Base-by-base conservation (phyloP, 2,329 filamentous ascomycete species). In the Aureobasidium sp. region DNA sequence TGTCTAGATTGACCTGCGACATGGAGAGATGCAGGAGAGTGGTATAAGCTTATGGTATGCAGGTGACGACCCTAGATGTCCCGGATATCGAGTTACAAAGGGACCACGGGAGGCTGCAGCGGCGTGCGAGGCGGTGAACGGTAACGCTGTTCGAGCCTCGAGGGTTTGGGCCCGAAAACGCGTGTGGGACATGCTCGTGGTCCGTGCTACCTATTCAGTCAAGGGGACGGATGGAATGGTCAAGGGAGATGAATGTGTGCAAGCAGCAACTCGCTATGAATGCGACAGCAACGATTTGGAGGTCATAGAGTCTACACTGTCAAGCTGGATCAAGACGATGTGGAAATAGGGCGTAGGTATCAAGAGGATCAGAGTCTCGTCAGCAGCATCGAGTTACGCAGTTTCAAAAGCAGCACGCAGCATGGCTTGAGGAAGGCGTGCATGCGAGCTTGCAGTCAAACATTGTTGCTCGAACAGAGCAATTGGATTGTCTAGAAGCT, bases 121-220 rank as follows among this genome's bases (percentile, higher is more conserved):
- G 11, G 12, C 36, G 36, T 42, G 36, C 15, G 31, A 55, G 36
- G 37, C 51, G 51, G 36, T 42, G 51, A 41, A 55, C 51, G 36
- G 25, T 55, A 42, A 42, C 34, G 37, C 51, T 55, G 51, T 37
- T 55, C 51, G 51, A 55, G 51, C 51, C 51, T 55, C 51, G 51
- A 55, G 51, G 51, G 51, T 55, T 41, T 48, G 45, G 31, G 25
- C 27, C 49, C 27, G 49, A 52, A 52, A 55, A 55, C 51, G 51
- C 37, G 51, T 42, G 51, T 52, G 49, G 49, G 47, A 51, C 47
- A 51, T 51, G 48, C 48, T 51, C 49, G 37, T 55, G 51, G 51
- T 31, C 51, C 51, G 51, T 55, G 51, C 51, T 31, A 31, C 51
- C 17, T 41, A 42, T 42, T 14, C 29, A 31, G 17, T 12, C 15